These are phyloP conservation scores for Populus simonii DNA, from an alignment of 345 rosid species.

Conservation along the genomic window DNA sequence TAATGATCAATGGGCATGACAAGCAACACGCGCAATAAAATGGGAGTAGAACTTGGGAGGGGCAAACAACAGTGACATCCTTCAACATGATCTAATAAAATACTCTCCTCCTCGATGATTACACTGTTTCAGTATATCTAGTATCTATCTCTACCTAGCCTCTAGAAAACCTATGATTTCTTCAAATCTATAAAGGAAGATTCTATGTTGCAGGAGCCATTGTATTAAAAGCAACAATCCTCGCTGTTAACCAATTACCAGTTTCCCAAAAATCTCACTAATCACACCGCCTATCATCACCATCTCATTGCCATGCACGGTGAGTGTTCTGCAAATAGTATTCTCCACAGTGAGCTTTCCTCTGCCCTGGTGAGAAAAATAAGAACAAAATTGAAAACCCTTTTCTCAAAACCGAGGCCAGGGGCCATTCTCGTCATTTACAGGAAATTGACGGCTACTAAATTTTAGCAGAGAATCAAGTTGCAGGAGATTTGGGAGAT, in stretches of 20 bases:
- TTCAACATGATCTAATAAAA: too few relatives aligned
- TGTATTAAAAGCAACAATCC: conserved; percentile 10
- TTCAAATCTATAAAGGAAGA: conserved; percentile 40
- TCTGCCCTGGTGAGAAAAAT: background rate
- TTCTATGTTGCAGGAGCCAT: conserved; percentile 20
- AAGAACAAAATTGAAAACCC: background rate
- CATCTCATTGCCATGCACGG: background rate
- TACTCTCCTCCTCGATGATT: background rate
- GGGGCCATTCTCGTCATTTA: conserved; percentile 18
- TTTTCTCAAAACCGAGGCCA: conserved; percentile 26
- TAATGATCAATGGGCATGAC: too few relatives aligned
- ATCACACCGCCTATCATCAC: background rate
- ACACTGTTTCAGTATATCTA: conserved; percentile 7
- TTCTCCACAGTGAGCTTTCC: background rate
- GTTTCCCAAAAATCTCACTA: background rate
- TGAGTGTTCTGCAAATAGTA: background rate
- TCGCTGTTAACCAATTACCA: background rate
- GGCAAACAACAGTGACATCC: too few relatives aligned
- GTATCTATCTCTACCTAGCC: background rate
- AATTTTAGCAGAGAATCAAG: conserved; percentile 36
- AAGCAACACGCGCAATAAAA: background rate
- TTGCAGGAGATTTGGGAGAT: conserved; percentile 37
- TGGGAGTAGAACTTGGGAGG: conserved; percentile 1
- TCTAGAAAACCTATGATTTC: conserved; percentile 23
- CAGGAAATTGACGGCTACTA: conserved; percentile 33